Evolutionary conservation across 2,329 filamentous ascomycete species (phyloP).

Genomic region (Shiraia sp.): DNA sequence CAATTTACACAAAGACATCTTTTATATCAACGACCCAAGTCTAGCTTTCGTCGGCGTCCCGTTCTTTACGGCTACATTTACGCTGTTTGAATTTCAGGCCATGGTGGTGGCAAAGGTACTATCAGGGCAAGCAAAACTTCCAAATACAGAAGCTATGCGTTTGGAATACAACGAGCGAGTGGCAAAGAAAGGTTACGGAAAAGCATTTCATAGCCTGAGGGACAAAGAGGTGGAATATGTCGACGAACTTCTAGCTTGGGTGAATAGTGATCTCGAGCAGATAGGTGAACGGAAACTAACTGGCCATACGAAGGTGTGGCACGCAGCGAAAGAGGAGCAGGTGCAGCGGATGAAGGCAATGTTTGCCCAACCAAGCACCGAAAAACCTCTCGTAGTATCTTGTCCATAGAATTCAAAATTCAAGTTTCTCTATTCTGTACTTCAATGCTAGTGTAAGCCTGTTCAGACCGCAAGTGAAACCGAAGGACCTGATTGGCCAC

Average conservation of each 20-base stretch:
- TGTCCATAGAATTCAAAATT: conserved; percentile 7
- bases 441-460: too few species aligned
- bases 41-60: conserved; percentile 67
- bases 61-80: conserved; percentile 69
- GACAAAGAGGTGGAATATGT: conserved; percentile 47
- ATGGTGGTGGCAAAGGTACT: conserved; percentile 63
- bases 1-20: conserved; percentile 72
- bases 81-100: conserved; percentile 71
- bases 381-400: conserved; percentile 9
- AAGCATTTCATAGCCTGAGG: conserved; percentile 51
- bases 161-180: conserved; percentile 46
- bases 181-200: conserved; percentile 45
- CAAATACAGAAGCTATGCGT: conserved; percentile 49
- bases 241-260: conserved; percentile 44
- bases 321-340: conserved; percentile 38
- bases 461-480: too few species aligned
- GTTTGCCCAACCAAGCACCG: conserved; percentile 8
- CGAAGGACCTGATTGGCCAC: too few species aligned
- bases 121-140: conserved; percentile 55
- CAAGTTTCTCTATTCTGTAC: too few species aligned
- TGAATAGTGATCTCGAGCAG: conserved; percentile 38
- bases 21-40: conserved; percentile 69
- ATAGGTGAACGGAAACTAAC: conserved; percentile 21
- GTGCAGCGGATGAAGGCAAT: conserved; percentile 38
- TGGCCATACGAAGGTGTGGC: conserved; percentile 45